These are phyloP conservation scores for Populus nigra DNA, from an alignment of 345 rosid species.

Conservation along the genomic window DNA sequence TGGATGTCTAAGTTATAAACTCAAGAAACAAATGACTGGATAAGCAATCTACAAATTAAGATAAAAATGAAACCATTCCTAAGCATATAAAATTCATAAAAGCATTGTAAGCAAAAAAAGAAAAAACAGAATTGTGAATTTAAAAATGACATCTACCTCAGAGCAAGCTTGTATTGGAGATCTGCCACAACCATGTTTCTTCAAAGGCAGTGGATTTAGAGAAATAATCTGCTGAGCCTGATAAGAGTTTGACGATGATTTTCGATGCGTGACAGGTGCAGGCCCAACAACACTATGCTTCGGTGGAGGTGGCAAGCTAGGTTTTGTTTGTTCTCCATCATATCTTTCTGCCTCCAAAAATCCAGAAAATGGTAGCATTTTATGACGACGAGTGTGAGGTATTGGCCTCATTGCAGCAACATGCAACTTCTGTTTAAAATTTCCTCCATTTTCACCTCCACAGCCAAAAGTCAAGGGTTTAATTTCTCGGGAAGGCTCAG, in stretches of 20 bases:
- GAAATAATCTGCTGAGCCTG: constrained; percentile 93
- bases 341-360: constrained; percentile 66
- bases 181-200: constrained; percentile 98
- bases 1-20: background rate
- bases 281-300: constrained; percentile 57
- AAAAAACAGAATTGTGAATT: background rate
- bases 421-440: constrained; percentile 44
- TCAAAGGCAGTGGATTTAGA: constrained; percentile 85
- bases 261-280: constrained; percentile 62
- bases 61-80: background rate
- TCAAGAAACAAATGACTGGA: background rate
- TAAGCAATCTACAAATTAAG: background rate
- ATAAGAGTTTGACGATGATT: constrained; percentile 68
- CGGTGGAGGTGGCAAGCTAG: constrained; percentile 53
- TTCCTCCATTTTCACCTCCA: constrained; percentile 58
- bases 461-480: constrained; percentile 35
- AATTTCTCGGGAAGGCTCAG: constrained; percentile 48
- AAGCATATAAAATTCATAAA: background rate
- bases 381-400: constrained; percentile 73
- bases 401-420: constrained; percentile 89
- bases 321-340: constrained; percentile 70
- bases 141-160: constrained; percentile 55
- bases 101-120: background rate
- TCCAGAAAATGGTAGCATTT: constrained; percentile 76
- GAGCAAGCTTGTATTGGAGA: constrained; percentile 89